Conservation (phyloP, 2,329 filamentous ascomycete genomes). For the Botryotinia calthae region DNA sequence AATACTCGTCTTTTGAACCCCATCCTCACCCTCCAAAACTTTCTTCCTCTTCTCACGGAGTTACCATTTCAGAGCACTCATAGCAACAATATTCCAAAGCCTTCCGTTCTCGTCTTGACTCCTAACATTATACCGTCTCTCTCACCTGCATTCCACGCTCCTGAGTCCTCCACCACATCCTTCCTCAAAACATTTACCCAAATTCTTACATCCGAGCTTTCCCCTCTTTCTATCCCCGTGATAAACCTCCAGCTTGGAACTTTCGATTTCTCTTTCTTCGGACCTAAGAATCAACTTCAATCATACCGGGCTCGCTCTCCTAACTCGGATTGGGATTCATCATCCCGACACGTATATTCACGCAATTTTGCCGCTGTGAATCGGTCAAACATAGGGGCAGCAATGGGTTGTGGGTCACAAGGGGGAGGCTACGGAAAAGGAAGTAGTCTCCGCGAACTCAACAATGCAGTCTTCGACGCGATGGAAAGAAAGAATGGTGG, state of each 20-base stretch:
- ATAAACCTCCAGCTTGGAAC: slow-evolving; percentile 88
- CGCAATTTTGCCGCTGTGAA: slow-evolving; percentile 60
- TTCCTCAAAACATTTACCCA: slow-evolving; percentile 84
- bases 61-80: slow-evolving; percentile 43
- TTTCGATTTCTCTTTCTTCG: slow-evolving; percentile 75
- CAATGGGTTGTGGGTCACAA: slow-evolving; percentile 38
- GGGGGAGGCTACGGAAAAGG: slow-evolving; percentile 45
- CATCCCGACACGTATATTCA: slow-evolving; percentile 59
- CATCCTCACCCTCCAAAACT: slow-evolving; percentile 82
- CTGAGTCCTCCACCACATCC: slow-evolving; percentile 81
- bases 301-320: slow-evolving; percentile 42
- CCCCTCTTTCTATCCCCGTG: slow-evolving; percentile 71
- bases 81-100: slow-evolving; percentile 47
- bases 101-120: slow-evolving; percentile 73
- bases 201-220: slow-evolving; percentile 75
- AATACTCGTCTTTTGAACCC: slow-evolving; percentile 90
- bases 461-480: slow-evolving; percentile 88
- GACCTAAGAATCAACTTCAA: slow-evolving; percentile 43
- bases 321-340: slow-evolving; percentile 54
- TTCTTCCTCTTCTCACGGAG: slow-evolving; percentile 74
- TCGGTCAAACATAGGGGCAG: slow-evolving; percentile 24
- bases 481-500: slow-evolving; percentile 55
- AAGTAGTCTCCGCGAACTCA: slow-evolving; percentile 72
- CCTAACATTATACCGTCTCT: slow-evolving; percentile 79
- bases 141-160: slow-evolving; percentile 75